Conservation (phyloP, 106 monocot species). For the Dendrobium nobile region DNA sequence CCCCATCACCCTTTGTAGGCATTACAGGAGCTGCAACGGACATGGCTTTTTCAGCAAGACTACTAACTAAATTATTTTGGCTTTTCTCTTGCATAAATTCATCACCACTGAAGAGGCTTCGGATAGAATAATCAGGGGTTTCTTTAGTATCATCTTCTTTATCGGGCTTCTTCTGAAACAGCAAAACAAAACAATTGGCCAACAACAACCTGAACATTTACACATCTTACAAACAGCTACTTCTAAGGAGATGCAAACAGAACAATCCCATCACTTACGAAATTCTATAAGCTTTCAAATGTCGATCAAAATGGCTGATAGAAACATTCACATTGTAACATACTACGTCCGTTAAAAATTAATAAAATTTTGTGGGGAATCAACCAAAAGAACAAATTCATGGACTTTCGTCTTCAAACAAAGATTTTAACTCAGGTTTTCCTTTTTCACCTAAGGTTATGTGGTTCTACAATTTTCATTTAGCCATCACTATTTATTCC, state of each 20-base stretch:
- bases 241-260: background rate
- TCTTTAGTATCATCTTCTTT: conserved; percentile 3
- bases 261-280: background rate
- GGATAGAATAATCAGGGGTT: conserved; percentile 5
- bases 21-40: conserved; percentile 79
- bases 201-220: background rate
- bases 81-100: conserved; percentile 40
- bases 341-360: background rate
- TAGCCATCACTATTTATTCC: background rate
- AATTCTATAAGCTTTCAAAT: background rate
- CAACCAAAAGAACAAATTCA: background rate
- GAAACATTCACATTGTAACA: background rate
- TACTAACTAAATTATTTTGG: conserved; percentile 47
- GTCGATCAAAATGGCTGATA: background rate
- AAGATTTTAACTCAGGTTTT: background rate
- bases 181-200: background rate
- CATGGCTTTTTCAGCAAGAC: conserved; percentile 88
- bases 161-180: conserved; percentile 18
- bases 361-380: background rate
- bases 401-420: background rate
- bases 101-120: conserved; percentile 12
- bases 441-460: background rate
- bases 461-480: background rate
- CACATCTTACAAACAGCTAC: background rate
- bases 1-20: conserved; percentile 70